Evolutionary conservation across 495 filamentous ascomycete genomes (phyloP).

Genomic region (Lasiosphaeria hispida): DNA sequence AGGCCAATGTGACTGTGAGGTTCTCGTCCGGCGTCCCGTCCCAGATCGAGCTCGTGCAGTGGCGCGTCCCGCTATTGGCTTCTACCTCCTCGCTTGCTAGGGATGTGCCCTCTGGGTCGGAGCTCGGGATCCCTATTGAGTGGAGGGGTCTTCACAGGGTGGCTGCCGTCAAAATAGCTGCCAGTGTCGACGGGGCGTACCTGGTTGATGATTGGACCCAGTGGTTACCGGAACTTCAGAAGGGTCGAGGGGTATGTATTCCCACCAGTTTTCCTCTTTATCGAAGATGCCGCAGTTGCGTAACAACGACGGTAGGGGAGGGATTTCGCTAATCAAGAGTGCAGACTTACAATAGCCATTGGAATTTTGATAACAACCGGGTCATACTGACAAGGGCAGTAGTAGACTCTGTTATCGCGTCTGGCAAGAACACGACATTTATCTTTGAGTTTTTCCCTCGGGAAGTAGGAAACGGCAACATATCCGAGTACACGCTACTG

Average conservation of each 20-base stretch:
- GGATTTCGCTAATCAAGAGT: neutral
- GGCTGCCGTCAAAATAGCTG: slow-evolving; percentile 52
- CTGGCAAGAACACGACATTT: slow-evolving; percentile 45
- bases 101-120: slow-evolving; percentile 41
- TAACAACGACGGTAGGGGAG: too few relatives aligned
- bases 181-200: slow-evolving; percentile 46
- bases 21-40: slow-evolving; percentile 52
- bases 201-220: slow-evolving; percentile 59
- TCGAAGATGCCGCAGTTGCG: too few relatives aligned
- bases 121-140: slow-evolving; percentile 50
- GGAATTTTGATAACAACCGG: slow-evolving; percentile 46
- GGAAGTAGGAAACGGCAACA: slow-evolving; percentile 35
- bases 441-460: slow-evolving; percentile 55
- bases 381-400: slow-evolving; percentile 45
- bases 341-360: slow-evolving; percentile 49
- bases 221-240: slow-evolving; percentile 54
- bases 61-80: slow-evolving; percentile 44
- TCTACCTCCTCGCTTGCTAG: slow-evolving; percentile 39
- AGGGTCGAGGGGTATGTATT: slow-evolving; percentile 32
- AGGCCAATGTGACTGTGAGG: slow-evolving; percentile 50
- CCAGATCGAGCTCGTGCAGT: slow-evolving; percentile 49
- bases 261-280: neutral
- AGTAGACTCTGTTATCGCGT: slow-evolving; percentile 46
- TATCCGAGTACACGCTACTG: slow-evolving; percentile 40
- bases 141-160: slow-evolving; percentile 49